Base-by-base conservation (phyloP, 805 yeast genomes). In the Metschnikowia reukaufii region DNA sequence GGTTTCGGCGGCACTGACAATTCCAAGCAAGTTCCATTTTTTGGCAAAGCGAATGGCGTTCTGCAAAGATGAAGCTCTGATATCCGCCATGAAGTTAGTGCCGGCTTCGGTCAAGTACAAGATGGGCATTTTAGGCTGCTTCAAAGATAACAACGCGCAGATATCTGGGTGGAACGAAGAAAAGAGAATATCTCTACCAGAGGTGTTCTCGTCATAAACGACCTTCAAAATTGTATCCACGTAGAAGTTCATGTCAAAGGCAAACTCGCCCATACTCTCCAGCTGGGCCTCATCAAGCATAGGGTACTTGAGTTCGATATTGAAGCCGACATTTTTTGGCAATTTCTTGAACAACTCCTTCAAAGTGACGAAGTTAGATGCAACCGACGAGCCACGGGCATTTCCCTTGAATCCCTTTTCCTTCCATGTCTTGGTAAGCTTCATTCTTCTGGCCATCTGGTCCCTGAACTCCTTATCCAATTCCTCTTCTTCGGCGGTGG, bases 101-200 rank as follows among this genome's bases (percentile, higher is more conserved):
- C 98, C 98, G 1, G 88, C 77, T 62, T 92, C 98, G 0, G 97
- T 91, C 55, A 92, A 74, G 61, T 85, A 92, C 57, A 92, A 75
- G 51, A 92, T 86, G 1, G 98, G 98, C 57, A 91, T 86, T 0
- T 92, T 81, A 21, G 97, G 97, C 67, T 91, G 98, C 64, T 92
- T 92, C 67, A 92, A 70, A 1, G 96, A 86, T 35, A 92, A 70
- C 74, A 90, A 72, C 44, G 88, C 66, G 66, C 98, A 92, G 27
- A 89, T 79, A 63, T 92, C 98, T 0, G 98, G 98, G 60, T 92
- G 96, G 77, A 92, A 92, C 2, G 96, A 87, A 1, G 96, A 88
- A 59, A 92, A 88, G 16, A 92, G 84, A 36, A 92, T 79, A 63
- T 92, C 96, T 55, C 98, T 76, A 7, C 89, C 91, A 32, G 79